Percentiles rank a stretch among this genome's conserved stretches.
Conservation (phyloP, 768 basidiomycete genomes). For the Boletus rubroflammeus region DNA sequence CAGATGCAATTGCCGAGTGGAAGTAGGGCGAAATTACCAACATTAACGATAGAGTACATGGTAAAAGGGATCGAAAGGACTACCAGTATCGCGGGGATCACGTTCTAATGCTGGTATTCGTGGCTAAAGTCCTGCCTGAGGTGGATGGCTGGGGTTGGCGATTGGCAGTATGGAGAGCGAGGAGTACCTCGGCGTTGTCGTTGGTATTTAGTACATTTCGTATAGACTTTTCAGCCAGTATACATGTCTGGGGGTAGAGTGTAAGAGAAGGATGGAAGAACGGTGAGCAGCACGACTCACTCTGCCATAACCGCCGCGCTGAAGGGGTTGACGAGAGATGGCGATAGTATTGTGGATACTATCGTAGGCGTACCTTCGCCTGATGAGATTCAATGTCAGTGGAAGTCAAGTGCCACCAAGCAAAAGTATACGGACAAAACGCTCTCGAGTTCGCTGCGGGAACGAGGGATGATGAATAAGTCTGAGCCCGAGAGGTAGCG, state of each 20-base stretch:
- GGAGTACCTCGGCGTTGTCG: conserved; percentile 63
- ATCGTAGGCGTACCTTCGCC: conserved; percentile 73
- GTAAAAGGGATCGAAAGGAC: neutral
- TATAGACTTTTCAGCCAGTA: conserved; percentile 69
- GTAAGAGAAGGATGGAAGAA: neutral
- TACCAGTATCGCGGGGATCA: conserved; percentile 11
- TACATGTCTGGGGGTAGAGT: conserved; percentile 50
- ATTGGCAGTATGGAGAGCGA: conserved; percentile 53
- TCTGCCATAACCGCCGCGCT: conserved; percentile 52
- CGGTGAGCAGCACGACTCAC: conserved; percentile 31
- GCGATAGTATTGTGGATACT: conserved; percentile 80
- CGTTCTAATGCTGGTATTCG: conserved; percentile 21
- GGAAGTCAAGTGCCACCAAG: neutral
- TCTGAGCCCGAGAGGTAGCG: conserved; percentile 71
- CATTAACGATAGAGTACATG: conserved; percentile 1
- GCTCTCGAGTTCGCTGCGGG: conserved; percentile 62
- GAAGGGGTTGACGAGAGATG: conserved; percentile 58
- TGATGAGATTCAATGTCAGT: conserved; percentile 28
- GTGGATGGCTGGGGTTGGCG: conserved; percentile 10
- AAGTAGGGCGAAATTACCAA: conserved; percentile 1
- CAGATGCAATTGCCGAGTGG: conserved; percentile 21
- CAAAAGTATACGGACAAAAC: conserved; percentile 52
- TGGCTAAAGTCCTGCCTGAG: conserved; percentile 13
- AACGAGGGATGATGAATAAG: conserved; percentile 66
- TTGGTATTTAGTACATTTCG: conserved; percentile 61